These are phyloP conservation scores for Candida saitoana DNA, from an alignment of 805 yeast species.

Conservation along the genomic window DNA sequence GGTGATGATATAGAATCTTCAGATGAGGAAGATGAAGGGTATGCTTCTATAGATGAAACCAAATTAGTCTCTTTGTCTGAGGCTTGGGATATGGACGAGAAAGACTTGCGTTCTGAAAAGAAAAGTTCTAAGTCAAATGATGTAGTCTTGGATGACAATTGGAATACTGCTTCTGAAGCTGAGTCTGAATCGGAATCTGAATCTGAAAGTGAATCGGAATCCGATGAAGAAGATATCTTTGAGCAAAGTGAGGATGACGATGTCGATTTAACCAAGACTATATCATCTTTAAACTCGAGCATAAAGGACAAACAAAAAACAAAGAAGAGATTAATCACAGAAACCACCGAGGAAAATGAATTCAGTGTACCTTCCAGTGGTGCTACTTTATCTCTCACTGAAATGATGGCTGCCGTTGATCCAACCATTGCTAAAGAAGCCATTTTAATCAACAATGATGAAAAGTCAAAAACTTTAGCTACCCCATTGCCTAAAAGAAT, in stretches of 20 bases:
- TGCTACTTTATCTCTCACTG: slow-evolving; percentile 58
- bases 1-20: slow-evolving; percentile 36
- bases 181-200: slow-evolving; percentile 19
- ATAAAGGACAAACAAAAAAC: slow-evolving; percentile 31
- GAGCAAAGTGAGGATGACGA: slow-evolving; percentile 44
- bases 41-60: slow-evolving; percentile 70
- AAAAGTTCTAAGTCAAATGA: slow-evolving; percentile 19
- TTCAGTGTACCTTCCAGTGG: slow-evolving; percentile 61
- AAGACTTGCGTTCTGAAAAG: slow-evolving; percentile 26
- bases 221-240: slow-evolving; percentile 26
- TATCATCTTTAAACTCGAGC: slow-evolving; percentile 34
- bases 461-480: slow-evolving; percentile 47
- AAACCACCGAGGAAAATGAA: slow-evolving; percentile 63
- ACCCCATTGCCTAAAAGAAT: slow-evolving; percentile 85
- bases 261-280: slow-evolving; percentile 48
- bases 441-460: slow-evolving; percentile 43
- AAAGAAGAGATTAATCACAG: slow-evolving; percentile 48
- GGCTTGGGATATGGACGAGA: slow-evolving; percentile 82
- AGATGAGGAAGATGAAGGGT: slow-evolving; percentile 48
- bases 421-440: slow-evolving; percentile 46
- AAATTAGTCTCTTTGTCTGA: slow-evolving; percentile 77
- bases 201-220: slow-evolving; percentile 25
- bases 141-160: slow-evolving; percentile 27
- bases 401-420: slow-evolving; percentile 69
- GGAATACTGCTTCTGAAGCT: slow-evolving; percentile 23